phyloP scores from a whole-genome alignment of 2,329 filamentous ascomycete genomes.

The Stachybotrys echinatus region DNA sequence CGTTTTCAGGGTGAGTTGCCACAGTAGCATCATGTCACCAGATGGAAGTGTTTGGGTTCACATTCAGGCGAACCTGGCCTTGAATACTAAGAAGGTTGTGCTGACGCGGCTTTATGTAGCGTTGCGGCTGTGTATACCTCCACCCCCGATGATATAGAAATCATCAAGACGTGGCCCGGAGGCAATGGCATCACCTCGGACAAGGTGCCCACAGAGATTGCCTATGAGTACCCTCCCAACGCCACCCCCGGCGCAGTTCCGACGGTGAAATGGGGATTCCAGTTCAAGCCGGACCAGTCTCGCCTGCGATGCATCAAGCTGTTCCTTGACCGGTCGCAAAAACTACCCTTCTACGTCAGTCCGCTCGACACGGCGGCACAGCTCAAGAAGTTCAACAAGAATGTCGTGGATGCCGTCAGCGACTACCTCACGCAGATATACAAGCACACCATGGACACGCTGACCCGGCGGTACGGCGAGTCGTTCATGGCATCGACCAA shows the following conservation, averaged over 20 bases:
- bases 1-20: slow-evolving; percentile 64
- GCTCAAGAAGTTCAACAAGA: slow-evolving; percentile 69
- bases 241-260: slow-evolving; percentile 32
- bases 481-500: slow-evolving; percentile 72
- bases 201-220: slow-evolving; percentile 79
- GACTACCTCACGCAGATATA: slow-evolving; percentile 76
- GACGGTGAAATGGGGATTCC: slow-evolving; percentile 71
- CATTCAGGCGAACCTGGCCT: no score
- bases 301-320: slow-evolving; percentile 79
- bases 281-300: slow-evolving; percentile 72
- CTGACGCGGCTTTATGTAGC: slow-evolving; percentile 13
- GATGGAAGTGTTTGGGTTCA: background rate
- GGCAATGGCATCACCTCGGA: slow-evolving; percentile 83
- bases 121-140: slow-evolving; percentile 71
- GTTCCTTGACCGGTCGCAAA: slow-evolving; percentile 75
- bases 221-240: slow-evolving; percentile 42
- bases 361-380: slow-evolving; percentile 72
- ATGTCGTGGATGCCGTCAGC: slow-evolving; percentile 71
- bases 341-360: slow-evolving; percentile 75
- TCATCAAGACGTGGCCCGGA: slow-evolving; percentile 81
- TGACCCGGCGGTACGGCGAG: slow-evolving; percentile 69
- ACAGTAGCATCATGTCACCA: background rate
- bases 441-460: slow-evolving; percentile 71
- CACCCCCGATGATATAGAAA: slow-evolving; percentile 73
- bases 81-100: background rate